These are phyloP conservation scores for Chloris gayana DNA, from an alignment of 176 grass and related monocot species.

Conservation along the genomic window DNA sequence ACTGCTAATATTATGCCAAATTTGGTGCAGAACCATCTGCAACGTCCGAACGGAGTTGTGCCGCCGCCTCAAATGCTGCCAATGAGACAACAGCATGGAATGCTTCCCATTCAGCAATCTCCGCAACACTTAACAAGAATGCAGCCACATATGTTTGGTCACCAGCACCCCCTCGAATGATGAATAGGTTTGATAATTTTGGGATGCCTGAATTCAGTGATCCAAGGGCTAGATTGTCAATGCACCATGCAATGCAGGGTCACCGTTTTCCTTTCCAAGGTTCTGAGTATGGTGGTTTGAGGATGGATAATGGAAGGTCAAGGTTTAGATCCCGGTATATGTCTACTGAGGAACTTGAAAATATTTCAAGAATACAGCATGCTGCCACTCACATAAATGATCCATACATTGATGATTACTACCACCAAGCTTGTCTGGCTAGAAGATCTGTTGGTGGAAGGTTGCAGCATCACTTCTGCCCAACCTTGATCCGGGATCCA, in stretches of 20 bases:
- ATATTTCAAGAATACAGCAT: constrained; percentile 80
- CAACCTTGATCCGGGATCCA: constrained; percentile 63
- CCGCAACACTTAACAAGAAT: constrained; percentile 43
- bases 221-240: constrained; percentile 49
- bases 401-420: constrained; percentile 88
- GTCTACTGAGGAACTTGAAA: constrained; percentile 75
- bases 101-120: constrained; percentile 52
- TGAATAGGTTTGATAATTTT: constrained; percentile 28
- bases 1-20: constrained; percentile 30
- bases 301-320: constrained; percentile 55
- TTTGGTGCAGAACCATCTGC: constrained; percentile 38
- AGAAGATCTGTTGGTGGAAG: constrained; percentile 62
- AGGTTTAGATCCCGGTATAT: constrained; percentile 69
- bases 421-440: constrained; percentile 81
- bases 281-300: constrained; percentile 51
- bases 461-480: constrained; percentile 69
- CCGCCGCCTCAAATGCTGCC: constrained; percentile 30
- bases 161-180: constrained; percentile 56
- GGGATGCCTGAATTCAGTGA: constrained; percentile 56
- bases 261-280: constrained; percentile 48
- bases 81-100: constrained; percentile 44
- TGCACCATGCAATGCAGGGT: constrained; percentile 43
- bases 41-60: constrained; percentile 44
- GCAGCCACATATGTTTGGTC: constrained; percentile 40
- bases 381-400: constrained; percentile 75